Base-by-base conservation (phyloP, 2,329 filamentous ascomycete species). In the Huntiella moniliformis region DNA sequence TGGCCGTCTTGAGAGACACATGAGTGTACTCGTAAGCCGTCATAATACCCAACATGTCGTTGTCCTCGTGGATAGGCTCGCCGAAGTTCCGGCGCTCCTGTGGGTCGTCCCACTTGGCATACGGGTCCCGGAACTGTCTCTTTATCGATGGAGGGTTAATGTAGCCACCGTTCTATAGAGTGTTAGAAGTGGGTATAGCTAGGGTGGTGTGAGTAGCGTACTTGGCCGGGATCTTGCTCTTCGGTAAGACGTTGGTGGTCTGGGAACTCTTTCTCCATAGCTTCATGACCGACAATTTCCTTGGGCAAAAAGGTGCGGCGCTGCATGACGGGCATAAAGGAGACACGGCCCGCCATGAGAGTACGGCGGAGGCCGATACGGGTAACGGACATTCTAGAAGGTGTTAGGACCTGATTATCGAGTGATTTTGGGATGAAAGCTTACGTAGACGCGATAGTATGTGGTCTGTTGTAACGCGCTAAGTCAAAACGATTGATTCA, bases 41-140 rank as follows among this genome's bases (percentile, higher is more conserved):
- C 65, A 98, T 88, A 53, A 94, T 80, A 55, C 86, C 87, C 48
- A 96, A 70, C 48, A 86, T 72, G 61, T 98, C 92, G 63, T 95
- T 82, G 63, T 98, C 91, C 64, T 98, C 92, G 63, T 98, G 88
- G 44, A 93, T 77, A 10, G 88, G 84, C 64, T 98, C 92, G 63
- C 87, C 87, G 61, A 83, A 96, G 71, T 98, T 96, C 57, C 91
- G 77, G 60, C 87, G 79, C 64, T 96, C 91, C 67, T 98, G 91
- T 63, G 86, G 82, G 65, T 98, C 88, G 84, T 86, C 96, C 85
- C 86, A 98, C 59, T 84, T 79, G 59, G 65, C 88, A 61, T 96
- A 75, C 33, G 92, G 91, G 63, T 96, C 91, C 60, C 91, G 84
- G 67, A 85, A 82, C 62, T 86, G 79, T 55, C 88, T 82, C 71